Evolutionary conservation across 2,329 filamentous ascomycete genomes (phyloP).

Genomic region (Hypoxylon sp.): DNA sequence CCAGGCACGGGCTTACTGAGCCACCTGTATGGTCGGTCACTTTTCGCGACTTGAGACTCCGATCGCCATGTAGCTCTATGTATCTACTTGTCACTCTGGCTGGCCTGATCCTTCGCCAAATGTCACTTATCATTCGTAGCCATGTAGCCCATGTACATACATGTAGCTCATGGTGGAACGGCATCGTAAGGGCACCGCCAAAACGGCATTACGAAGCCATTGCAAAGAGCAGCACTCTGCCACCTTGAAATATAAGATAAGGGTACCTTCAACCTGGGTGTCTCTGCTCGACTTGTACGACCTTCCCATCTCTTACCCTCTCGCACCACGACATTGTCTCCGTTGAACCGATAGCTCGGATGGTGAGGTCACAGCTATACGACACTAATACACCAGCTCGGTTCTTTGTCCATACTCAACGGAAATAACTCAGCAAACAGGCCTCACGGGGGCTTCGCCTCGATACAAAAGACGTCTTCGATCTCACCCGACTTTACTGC

Average conservation of each 20-base stretch:
- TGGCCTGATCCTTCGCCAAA: conserved; percentile 32
- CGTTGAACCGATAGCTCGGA: conserved; percentile 21
- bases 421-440: conserved; percentile 22
- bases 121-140: conserved; percentile 22
- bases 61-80: conserved; percentile 46
- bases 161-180: conserved; percentile 18
- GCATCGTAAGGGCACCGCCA: conserved; percentile 25
- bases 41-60: conserved; percentile 45
- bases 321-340: conserved; percentile 16
- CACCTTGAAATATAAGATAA: conserved; percentile 36
- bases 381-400: conserved; percentile 14
- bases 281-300: conserved; percentile 27
- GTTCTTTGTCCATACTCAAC: conserved; percentile 22
- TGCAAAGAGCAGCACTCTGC: conserved; percentile 6
- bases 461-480: conserved; percentile 27
- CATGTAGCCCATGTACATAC: not conserved
- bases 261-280: conserved; percentile 3
- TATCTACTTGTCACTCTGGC: conserved; percentile 45
- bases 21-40: conserved; percentile 39
- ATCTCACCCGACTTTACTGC: not conserved
- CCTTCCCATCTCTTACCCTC: conserved; percentile 18
- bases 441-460: not conserved
- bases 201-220: conserved; percentile 30
- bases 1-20: conserved; percentile 49
- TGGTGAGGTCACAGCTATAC: conserved; percentile 30